phyloP scores from a whole-genome alignment of 345 rosid species.

The Populus euphratica region DNA sequence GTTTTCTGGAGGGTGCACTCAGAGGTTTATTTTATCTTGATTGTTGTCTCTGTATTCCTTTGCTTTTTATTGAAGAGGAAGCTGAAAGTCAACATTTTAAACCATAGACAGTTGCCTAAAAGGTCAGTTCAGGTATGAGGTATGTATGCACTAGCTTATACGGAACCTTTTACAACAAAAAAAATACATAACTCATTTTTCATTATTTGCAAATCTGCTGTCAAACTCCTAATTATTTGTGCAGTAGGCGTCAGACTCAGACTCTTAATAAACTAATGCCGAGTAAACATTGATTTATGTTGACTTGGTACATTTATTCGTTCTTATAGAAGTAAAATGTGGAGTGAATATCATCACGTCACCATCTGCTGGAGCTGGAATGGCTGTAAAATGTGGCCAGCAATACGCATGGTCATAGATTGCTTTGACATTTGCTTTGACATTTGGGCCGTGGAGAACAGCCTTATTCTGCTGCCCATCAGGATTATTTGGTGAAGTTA shows the following conservation, averaged over 20 bases:
- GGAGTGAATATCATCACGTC: slow-evolving; percentile 50
- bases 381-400: slow-evolving; percentile 73
- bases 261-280: background rate
- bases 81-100: slow-evolving; percentile 42
- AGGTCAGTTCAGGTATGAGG: slow-evolving; percentile 28
- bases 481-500: slow-evolving; percentile 80
- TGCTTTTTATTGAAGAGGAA: slow-evolving; percentile 51
- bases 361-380: slow-evolving; percentile 46
- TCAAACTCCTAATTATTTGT: background rate
- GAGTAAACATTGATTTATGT: background rate
- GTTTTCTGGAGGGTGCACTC: slow-evolving; percentile 39
- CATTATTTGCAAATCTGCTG: background rate
- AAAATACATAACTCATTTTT: background rate
- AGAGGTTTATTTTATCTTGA: slow-evolving; percentile 44
- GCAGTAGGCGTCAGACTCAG: background rate
- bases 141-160: background rate
- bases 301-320: no score
- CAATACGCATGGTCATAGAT: slow-evolving; percentile 65
- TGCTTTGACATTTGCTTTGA: slow-evolving; percentile 41
- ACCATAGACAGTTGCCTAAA: slow-evolving; percentile 43
- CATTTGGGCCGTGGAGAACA: slow-evolving; percentile 50
- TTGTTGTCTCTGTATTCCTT: slow-evolving; percentile 46
- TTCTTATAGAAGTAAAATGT: no score
- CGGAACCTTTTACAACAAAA: background rate
- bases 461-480: slow-evolving; percentile 53